Conservation (phyloP, 140 eudicot species). For the Erigeron philadelphicus region DNA sequence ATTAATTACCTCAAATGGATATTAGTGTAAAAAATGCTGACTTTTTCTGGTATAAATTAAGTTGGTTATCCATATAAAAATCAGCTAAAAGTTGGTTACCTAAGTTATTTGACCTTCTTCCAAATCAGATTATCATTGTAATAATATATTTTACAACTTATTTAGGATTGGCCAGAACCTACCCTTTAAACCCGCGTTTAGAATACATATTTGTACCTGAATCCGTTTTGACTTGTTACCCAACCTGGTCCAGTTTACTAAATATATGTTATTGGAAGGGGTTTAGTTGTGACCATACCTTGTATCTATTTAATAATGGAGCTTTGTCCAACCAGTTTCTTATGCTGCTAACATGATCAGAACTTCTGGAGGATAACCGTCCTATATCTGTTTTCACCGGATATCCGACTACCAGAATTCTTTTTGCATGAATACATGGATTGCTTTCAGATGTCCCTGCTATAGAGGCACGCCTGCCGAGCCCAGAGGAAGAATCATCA, state of each 20-base stretch:
- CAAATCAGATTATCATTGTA: too few species aligned
- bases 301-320: slow-evolving; percentile 67
- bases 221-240: not conserved
- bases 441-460: slow-evolving; percentile 56
- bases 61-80: slow-evolving; percentile 2
- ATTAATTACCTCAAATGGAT: not conserved
- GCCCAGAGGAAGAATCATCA: slow-evolving; percentile 54
- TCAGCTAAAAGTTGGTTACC: not conserved
- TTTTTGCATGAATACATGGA: slow-evolving; percentile 81
- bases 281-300: slow-evolving; percentile 40
- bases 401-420: slow-evolving; percentile 61
- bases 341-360: slow-evolving; percentile 48
- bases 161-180: too few species aligned
- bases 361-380: slow-evolving; percentile 36
- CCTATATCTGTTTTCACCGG: slow-evolving; percentile 45
- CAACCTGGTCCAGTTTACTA: not conserved
- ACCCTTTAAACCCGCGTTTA: too few species aligned
- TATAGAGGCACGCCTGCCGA: slow-evolving; percentile 65
- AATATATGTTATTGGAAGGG: not conserved
- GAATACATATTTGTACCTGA: not conserved
- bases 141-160: too few species aligned
- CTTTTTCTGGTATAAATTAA: slow-evolving; percentile 2
- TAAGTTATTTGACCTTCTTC: too few species aligned
- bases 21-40: too few species aligned
- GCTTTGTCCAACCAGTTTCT: slow-evolving; percentile 71